These are phyloP conservation scores for Nicotiana undulata DNA, from an alignment of 257 asterid genomes.

Conservation along the genomic window DNA sequence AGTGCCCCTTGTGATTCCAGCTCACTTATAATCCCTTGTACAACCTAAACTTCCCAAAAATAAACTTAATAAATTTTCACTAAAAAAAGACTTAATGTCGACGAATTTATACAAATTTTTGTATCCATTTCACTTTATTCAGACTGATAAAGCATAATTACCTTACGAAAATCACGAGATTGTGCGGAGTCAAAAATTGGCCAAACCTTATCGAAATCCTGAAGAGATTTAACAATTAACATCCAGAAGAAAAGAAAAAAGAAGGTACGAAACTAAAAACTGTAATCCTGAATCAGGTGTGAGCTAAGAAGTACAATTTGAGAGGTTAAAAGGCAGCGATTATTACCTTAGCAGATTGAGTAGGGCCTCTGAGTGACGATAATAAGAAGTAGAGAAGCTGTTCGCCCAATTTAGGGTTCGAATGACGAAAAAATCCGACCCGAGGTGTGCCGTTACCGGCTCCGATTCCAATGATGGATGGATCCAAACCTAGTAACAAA, in stretches of 20 bases:
- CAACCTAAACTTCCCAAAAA: slow-evolving; percentile 49
- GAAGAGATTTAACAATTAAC: slow-evolving; percentile 18
- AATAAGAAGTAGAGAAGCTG: slow-evolving; percentile 90
- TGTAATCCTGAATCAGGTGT: neutral
- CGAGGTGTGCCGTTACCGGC: slow-evolving; percentile 79
- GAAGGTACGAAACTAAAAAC: neutral
- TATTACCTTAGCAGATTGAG: slow-evolving; percentile 83
- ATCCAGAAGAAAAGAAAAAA: neutral
- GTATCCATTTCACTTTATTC: neutral
- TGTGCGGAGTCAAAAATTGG: slow-evolving; percentile 98
- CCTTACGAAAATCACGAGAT: slow-evolving; percentile 99
- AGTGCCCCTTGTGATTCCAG: slow-evolving; percentile 98
- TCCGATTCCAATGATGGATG: slow-evolving; percentile 79
- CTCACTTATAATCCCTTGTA: slow-evolving; percentile 96
- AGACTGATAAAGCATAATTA: slow-evolving; percentile 15
- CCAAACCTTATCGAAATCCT: slow-evolving; percentile 99
- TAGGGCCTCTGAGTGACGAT: slow-evolving; percentile 93
- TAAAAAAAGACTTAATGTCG: neutral
- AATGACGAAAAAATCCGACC: slow-evolving; percentile 92
- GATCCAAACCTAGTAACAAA: slow-evolving; percentile 94
- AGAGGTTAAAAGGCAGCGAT: neutral
- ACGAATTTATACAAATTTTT: neutral
- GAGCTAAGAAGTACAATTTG: neutral
- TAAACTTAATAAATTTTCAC: neutral
- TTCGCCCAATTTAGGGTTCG: slow-evolving; percentile 97